These are phyloP conservation scores for Malassezia cuniculi DNA, from an alignment of 1,284 basidiomycete species.

Conservation along the genomic window DNA sequence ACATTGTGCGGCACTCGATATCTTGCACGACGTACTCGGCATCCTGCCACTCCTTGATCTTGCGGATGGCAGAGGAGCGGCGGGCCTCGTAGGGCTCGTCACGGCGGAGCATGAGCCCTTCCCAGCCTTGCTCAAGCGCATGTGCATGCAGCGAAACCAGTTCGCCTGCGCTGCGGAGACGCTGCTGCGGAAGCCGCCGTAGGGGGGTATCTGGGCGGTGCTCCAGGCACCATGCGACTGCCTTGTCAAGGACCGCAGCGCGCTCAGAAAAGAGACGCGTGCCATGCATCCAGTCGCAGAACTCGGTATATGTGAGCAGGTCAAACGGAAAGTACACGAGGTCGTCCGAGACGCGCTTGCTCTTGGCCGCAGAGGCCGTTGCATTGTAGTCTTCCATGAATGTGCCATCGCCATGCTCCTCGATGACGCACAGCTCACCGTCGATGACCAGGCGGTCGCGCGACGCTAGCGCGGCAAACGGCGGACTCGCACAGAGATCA, in stretches of 20 bases:
- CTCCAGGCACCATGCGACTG: constrained; percentile 10
- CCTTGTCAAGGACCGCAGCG: constrained; percentile 7
- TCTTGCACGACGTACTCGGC: constrained; percentile 23
- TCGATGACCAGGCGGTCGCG: constrained; percentile 20
- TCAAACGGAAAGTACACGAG: constrained; percentile 28
- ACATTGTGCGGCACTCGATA: constrained; percentile 20
- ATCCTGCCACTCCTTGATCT: constrained; percentile 26
- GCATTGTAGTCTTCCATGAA: constrained; percentile 26
- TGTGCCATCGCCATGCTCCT: constrained; percentile 6
- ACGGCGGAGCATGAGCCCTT: constrained; percentile 24
- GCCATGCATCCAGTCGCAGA: constrained; percentile 22
- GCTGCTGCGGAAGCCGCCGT: constrained; percentile 17
- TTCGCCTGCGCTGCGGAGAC: constrained; percentile 4
- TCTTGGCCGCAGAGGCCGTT: constrained; percentile 14
- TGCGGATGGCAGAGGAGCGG: constrained; percentile 21
- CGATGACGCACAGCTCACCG: constrained; percentile 25
- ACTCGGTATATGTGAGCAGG: constrained; percentile 22
- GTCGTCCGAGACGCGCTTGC: constrained; percentile 14
- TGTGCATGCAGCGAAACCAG: constrained; percentile 11
- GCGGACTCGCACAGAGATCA: not conserved
- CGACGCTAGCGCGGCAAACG: not conserved
- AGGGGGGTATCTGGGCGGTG: constrained; percentile 8
- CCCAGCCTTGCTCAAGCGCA: constrained; percentile 20
- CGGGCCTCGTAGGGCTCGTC: constrained; percentile 25
- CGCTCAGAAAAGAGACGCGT: constrained; percentile 17